These are phyloP conservation scores for Mycogone perniciosa DNA, from an alignment of 2,329 filamentous ascomycete genomes.

Conservation along the genomic window DNA sequence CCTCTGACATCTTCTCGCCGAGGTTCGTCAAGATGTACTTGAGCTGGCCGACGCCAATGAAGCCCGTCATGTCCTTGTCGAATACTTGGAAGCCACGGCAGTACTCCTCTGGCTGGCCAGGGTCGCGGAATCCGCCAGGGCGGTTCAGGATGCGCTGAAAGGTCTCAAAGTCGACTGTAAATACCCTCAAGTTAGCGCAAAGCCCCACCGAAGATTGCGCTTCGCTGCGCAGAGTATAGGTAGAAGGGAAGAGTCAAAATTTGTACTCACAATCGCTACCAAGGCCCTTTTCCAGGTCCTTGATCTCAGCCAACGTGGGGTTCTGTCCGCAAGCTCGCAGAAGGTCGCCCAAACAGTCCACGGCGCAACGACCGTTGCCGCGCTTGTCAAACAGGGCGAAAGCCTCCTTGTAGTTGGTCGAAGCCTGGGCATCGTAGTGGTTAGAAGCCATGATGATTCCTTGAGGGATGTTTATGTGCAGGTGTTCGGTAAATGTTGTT, in stretches of 20 bases:
- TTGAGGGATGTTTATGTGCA: conserved; percentile 1
- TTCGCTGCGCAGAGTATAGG: not conserved
- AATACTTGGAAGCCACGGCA: conserved; percentile 99
- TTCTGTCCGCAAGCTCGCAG: conserved; percentile 97
- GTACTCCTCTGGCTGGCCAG: conserved; percentile 96
- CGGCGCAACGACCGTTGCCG: conserved; percentile 83
- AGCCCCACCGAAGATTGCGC: not conserved
- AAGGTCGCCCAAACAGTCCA: conserved; percentile 85
- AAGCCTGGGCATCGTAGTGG: conserved; percentile 53
- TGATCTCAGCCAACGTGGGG: conserved; percentile 87
- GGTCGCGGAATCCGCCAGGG: conserved; percentile 95
- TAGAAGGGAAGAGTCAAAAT: not conserved
- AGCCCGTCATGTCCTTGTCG: conserved; percentile 97
- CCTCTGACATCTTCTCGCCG: conserved; percentile 98
- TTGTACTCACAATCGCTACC: conserved; percentile 78
- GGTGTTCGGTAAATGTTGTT: not conserved
- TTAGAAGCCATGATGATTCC: conserved; percentile 43
- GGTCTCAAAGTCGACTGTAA: conserved; percentile 88
- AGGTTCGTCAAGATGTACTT: conserved; percentile 97
- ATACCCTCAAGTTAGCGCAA: not conserved
- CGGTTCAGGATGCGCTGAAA: conserved; percentile 97
- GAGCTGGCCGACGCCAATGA: conserved; percentile 94
- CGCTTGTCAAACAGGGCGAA: conserved; percentile 99
- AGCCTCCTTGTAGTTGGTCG: conserved; percentile 99
- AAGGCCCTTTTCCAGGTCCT: conserved; percentile 83